Percentiles rank a stretch among this genome's conserved stretches.
phyloP scores from a whole-genome alignment of 1,284 basidiomycete species.

The Ceratorhiza oryzae-sativae region DNA sequence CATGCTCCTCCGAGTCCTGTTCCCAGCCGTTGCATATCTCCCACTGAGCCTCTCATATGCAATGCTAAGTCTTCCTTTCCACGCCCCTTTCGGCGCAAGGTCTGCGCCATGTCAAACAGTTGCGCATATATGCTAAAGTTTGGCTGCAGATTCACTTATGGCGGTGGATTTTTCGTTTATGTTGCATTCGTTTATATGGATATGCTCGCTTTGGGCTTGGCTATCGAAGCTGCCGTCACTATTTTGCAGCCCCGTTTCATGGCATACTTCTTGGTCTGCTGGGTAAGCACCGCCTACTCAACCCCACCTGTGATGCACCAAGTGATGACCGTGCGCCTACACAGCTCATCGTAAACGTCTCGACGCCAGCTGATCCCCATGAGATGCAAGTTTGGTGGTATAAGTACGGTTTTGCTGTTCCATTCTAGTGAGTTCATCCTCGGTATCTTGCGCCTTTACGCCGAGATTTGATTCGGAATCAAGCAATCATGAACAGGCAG shows the following conservation, averaged over 20 bases:
- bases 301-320: too few relatives aligned
- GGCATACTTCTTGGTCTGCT: conserved; percentile 43
- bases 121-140: background rate
- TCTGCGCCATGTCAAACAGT: conserved; percentile 38
- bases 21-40: conserved; percentile 40
- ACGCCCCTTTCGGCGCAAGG: conserved; percentile 47
- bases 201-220: conserved; percentile 47
- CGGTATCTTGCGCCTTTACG: background rate
- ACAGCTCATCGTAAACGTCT: conserved; percentile 53
- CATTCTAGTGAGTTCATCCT: conserved; percentile 9
- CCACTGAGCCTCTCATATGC: conserved; percentile 42
- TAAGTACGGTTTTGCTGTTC: conserved; percentile 41
- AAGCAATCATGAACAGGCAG: conserved; percentile 25
- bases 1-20: conserved; percentile 36
- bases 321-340: background rate
- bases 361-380: conserved; percentile 51
- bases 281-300: background rate
- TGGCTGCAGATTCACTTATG: conserved; percentile 44
- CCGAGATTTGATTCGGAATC: background rate
- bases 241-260: conserved; percentile 42
- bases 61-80: conserved; percentile 49
- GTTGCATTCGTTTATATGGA: conserved; percentile 50
- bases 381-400: conserved; percentile 54
- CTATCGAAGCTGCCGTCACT: conserved; percentile 49
- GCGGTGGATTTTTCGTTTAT: conserved; percentile 56